Evolutionary conservation across 176 grass and related monocot genomes (phyloP).

Genomic region (Saccharum spontaneum): DNA sequence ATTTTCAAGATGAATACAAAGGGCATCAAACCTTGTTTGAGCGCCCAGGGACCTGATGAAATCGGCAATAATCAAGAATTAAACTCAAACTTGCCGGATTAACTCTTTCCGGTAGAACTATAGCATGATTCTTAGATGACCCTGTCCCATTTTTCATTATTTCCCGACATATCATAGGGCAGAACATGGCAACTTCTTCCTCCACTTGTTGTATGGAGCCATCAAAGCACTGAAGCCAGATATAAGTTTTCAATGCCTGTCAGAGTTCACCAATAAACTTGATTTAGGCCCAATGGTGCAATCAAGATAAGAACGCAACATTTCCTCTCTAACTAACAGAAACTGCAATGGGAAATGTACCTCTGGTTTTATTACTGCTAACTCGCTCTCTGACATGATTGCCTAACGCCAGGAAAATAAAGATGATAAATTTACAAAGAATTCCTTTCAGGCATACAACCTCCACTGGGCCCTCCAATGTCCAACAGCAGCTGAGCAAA

Average conservation of each 20-base stretch:
- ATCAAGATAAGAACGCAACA: background rate
- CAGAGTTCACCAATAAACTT: constrained; percentile 6
- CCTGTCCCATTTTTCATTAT: constrained; percentile 89
- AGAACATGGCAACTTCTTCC: constrained; percentile 99
- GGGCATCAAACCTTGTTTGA: constrained; percentile 78
- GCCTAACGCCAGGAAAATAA: constrained; percentile 40
- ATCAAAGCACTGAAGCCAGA: constrained; percentile 98
- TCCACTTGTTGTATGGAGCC: constrained; percentile 99
- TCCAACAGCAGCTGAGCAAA: background rate
- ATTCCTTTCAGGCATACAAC: constrained; percentile 9
- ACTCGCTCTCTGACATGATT: constrained; percentile 80
- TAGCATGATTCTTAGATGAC: constrained; percentile 94
- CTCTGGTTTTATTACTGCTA: constrained; percentile 88
- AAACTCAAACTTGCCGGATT: constrained; percentile 90
- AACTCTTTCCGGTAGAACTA: constrained; percentile 86
- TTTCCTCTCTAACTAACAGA: background rate
- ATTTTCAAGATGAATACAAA: background rate
- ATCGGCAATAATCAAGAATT: constrained; percentile 97
- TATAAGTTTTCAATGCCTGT: constrained; percentile 91
- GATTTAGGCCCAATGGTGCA: background rate
- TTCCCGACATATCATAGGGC: constrained; percentile 91
- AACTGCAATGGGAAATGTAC: constrained; percentile 21
- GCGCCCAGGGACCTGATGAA: constrained; percentile 93
- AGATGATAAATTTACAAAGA: constrained; percentile 18
- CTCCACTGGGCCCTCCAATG: background rate